phyloP scores from a whole-genome alignment of 164 flowering plant genomes.

The Magnolia kwangsiensis region DNA sequence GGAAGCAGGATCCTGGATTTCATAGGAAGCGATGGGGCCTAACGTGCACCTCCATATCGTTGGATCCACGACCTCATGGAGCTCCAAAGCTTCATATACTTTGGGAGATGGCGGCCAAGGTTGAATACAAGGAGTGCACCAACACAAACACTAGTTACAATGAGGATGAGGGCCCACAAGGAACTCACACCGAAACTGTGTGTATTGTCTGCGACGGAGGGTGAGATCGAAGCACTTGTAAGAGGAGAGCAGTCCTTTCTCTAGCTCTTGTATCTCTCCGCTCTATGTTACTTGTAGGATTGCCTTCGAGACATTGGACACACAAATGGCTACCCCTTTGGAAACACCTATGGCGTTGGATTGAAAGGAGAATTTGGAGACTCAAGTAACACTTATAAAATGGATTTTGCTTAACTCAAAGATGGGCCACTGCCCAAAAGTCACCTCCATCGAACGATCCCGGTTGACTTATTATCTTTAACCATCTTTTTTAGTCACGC shows the following conservation, averaged over 20 bases:
- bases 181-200: not conserved
- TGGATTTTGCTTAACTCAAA: too few species aligned
- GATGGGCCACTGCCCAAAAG: too few species aligned
- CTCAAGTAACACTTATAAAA: too few species aligned
- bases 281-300: constrained; percentile 8
- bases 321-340: constrained; percentile 16
- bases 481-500: too few species aligned
- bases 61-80: too few species aligned
- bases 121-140: not conserved
- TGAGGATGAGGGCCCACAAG: not conserved
- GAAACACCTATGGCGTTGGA: constrained; percentile 12
- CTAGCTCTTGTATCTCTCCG: constrained; percentile 12
- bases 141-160: not conserved
- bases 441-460: too few species aligned
- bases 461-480: too few species aligned
- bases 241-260: constrained; percentile 1
- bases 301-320: constrained; percentile 13
- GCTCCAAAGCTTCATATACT: not conserved
- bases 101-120: not conserved
- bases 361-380: too few species aligned
- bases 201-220: not conserved
- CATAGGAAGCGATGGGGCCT: not conserved
- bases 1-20: too few species aligned
- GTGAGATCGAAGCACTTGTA: constrained; percentile 5
- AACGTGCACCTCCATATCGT: not conserved